Conservation (phyloP, 495 filamentous ascomycete genomes). For the Penicillium mononematosum region DNA sequence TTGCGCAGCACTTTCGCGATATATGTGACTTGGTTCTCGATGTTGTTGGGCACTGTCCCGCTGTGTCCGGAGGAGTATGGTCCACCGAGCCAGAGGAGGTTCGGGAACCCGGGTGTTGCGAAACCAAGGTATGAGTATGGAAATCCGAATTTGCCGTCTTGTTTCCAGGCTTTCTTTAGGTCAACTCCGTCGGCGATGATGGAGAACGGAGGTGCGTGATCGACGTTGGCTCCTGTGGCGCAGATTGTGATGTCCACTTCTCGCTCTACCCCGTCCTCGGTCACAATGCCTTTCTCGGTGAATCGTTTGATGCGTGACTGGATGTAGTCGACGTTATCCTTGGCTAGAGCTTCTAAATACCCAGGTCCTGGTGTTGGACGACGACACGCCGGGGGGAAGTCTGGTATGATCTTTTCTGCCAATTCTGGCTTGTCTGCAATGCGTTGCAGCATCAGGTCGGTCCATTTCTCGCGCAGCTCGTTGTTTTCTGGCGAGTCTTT, state of each 20-base stretch:
- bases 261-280: slow-evolving; percentile 49
- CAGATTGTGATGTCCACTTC: slow-evolving; percentile 63
- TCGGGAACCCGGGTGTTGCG: slow-evolving; percentile 63
- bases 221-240: slow-evolving; percentile 64
- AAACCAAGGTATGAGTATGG: slow-evolving; percentile 66
- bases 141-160: slow-evolving; percentile 54
- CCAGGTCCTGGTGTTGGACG: slow-evolving; percentile 70
- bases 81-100: slow-evolving; percentile 55
- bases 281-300: slow-evolving; percentile 56
- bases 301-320: slow-evolving; percentile 55
- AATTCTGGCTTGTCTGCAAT: slow-evolving; percentile 56
- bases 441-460: slow-evolving; percentile 49
- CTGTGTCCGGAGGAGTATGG: slow-evolving; percentile 50
- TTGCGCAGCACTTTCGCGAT: slow-evolving; percentile 65
- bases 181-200: slow-evolving; percentile 52
- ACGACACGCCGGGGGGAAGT: slow-evolving; percentile 66
- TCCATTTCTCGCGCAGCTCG: slow-evolving; percentile 50
- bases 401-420: slow-evolving; percentile 54
- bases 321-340: slow-evolving; percentile 63
- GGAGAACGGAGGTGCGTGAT: slow-evolving; percentile 59
- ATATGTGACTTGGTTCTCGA: slow-evolving; percentile 59
- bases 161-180: slow-evolving; percentile 49
- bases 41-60: slow-evolving; percentile 50
- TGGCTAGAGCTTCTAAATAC: slow-evolving; percentile 66
- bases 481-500: slow-evolving; percentile 53